Evolutionary conservation across 345 rosid genomes (phyloP), one percentile per base, ranked within the genome.

Genomic region (Linum tenue): DNA sequence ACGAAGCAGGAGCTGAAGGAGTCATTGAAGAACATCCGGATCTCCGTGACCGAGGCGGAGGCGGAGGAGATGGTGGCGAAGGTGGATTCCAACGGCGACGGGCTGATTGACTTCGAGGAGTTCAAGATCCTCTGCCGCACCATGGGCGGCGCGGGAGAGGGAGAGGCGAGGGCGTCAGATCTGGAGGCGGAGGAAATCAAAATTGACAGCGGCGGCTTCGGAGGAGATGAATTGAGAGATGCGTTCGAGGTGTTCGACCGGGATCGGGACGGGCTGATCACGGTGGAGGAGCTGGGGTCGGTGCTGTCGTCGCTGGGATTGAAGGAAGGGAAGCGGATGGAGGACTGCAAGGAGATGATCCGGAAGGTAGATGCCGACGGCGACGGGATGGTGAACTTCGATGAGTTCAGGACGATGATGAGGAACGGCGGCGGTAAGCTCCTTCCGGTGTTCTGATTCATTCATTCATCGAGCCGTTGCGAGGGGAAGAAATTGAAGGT

Each of bases 221-320:
- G 87, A 87, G 83, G 66, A 72, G 95, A 92, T 56, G 97, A 91
- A 3, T 92, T 92, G 90, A 85, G 65, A 72, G 97, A 92, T 58
- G 95, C 95, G 4, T 92, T 92, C 63, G 77, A 83, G n/a, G 97
- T 92, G 55, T 92, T 92, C 59, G 98, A 92, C 48, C 81, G 77
- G 22, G 86, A 92, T 39, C 92, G 96, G 0, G 97, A 92, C 56
- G 98, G 98, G 62, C 87, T 68, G 72, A 92, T 92, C 65, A 84
- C 88, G 0, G 92, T 79, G 10, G 96, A 92, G 12, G 98, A 92
- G 68, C 40, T 92, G 74, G 80, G 79, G 70, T 58, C 84, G 11
- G 97, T 92, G 43, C 55, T 92, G 77, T 85, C 72, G 8, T 80
- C 95, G 1, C 78, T 92, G 5, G 98, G 98, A 39, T 66, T 89